Conservation (phyloP, 257 asterid species). For the Gynochthodes officinalis region DNA sequence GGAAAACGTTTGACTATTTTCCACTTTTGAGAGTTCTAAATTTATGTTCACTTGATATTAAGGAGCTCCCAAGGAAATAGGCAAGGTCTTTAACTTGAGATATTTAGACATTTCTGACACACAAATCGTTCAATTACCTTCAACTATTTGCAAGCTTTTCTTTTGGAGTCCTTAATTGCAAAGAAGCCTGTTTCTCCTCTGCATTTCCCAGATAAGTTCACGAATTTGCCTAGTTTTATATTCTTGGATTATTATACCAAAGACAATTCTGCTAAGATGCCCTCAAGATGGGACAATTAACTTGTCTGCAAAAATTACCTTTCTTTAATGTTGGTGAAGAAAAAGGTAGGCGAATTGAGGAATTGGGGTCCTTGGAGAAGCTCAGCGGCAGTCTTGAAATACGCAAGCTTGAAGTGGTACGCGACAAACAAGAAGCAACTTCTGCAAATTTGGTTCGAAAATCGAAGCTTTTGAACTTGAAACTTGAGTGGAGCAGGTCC, state of each 20-base stretch:
- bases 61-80: slow-evolving; percentile 15
- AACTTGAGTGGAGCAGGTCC: neutral
- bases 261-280: neutral
- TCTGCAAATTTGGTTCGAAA: slow-evolving; percentile 18
- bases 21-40: too few species aligned
- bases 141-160: too few species aligned
- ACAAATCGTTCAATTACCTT: too few species aligned
- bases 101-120: slow-evolving; percentile 12
- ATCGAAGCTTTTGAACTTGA: neutral
- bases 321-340: slow-evolving; percentile 8
- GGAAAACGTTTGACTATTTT: too few species aligned
- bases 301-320: slow-evolving; percentile 6
- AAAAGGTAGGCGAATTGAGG: slow-evolving; percentile 22
- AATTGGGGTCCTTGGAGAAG: slow-evolving; percentile 24
- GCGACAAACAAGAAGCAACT: slow-evolving; percentile 17
- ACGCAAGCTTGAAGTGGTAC: slow-evolving; percentile 13
- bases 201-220: neutral
- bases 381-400: slow-evolving; percentile 17
- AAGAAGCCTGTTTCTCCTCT: too few species aligned
- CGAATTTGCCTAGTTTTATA: neutral
- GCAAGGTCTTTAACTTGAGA: slow-evolving; percentile 15
- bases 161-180: too few species aligned
- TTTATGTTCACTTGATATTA: neutral
- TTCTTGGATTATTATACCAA: neutral
- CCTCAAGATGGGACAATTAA: slow-evolving; percentile 25